Base-by-base conservation (phyloP, 805 yeast species). In the Candida jianshihensis region DNA sequence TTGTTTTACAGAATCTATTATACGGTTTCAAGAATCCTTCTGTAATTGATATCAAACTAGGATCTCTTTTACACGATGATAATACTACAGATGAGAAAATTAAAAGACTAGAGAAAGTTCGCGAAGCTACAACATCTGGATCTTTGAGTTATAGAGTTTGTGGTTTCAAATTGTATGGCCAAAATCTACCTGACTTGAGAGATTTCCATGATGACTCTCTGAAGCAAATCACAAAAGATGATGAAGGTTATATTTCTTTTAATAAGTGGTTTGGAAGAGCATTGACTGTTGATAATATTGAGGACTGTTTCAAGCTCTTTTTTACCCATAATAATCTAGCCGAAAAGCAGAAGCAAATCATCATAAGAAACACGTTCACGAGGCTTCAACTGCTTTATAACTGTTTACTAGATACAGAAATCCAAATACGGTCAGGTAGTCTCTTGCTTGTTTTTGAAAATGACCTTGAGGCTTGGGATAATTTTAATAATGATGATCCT, bases 1-100 rank as follows among this genome's bases (percentile, higher is more conserved):
- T 89, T 2, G 92, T 90, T 7, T 60, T 92, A 24, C 79, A 79
- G 48, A 92, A 90, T 56, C 54, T 81, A 3, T 61, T 82, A 20
- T 54, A 70, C 37, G 86, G 86, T 1, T 83, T 68, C 52, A 52
- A 34, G 4, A 59, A 63, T 31, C 97, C 97, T 0, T 73, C 82
- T 37, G 70, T 92, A 2, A 50, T 90, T 43, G 98, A 90, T 55
- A 73, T 90, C 32, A 90, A 90, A 54, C 64, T 90, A 4, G 98
- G 98, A 0, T 57, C 75, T 6, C 52, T 68, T 9, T 60, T 90
- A 26, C 76, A 81, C 48, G 97, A 90, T 56, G 74, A 68, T 6
- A 46, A 50, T 12, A 76, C 85, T 1, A 42, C 72, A 3, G 53
- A 46, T 0, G 95, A 76, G 20, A 90, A 92, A 50, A 66, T 59